phyloP scores from a whole-genome alignment of 495 filamentous ascomycete species.

The Chaetomium tenue region DNA sequence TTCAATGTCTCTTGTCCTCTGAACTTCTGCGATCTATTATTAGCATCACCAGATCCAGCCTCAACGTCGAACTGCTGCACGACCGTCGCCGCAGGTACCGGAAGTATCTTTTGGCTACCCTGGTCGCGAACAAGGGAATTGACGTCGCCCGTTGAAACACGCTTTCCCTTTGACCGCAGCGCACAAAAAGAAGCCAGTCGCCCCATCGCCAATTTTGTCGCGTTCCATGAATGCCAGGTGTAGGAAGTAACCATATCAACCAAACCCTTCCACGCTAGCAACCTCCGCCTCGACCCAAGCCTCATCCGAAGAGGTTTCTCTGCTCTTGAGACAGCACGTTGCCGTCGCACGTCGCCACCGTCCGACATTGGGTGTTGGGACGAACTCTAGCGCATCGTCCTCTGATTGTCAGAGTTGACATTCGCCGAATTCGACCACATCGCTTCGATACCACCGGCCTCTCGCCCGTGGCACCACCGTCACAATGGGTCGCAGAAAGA shows the following conservation, averaged over 20 bases:
- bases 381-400: background rate
- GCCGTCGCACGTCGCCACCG: background rate
- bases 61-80: conserved; percentile 40
- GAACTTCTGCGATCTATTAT: conserved; percentile 34
- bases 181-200: conserved; percentile 33
- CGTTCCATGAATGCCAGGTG: conserved; percentile 13
- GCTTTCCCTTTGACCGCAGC: conserved; percentile 17
- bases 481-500: conserved; percentile 70
- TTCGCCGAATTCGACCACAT: background rate
- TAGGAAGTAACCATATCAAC: conserved; percentile 12
- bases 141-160: conserved; percentile 27
- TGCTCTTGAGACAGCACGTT: background rate
- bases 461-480: conserved; percentile 16
- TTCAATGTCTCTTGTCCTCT: conserved; percentile 28
- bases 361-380: background rate
- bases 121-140: conserved; percentile 30
- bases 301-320: background rate
- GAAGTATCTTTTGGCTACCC: conserved; percentile 31
- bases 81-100: conserved; percentile 35
- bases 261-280: conserved; percentile 2
- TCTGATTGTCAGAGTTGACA: conserved; percentile 5
- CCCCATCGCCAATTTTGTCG: conserved; percentile 29
- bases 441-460: background rate
- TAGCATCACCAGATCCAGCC: conserved; percentile 39
- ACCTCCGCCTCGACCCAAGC: conserved; percentile 7